phyloP scores from a whole-genome alignment of 1,284 basidiomycete species.

The Xerocomus subilludens region DNA sequence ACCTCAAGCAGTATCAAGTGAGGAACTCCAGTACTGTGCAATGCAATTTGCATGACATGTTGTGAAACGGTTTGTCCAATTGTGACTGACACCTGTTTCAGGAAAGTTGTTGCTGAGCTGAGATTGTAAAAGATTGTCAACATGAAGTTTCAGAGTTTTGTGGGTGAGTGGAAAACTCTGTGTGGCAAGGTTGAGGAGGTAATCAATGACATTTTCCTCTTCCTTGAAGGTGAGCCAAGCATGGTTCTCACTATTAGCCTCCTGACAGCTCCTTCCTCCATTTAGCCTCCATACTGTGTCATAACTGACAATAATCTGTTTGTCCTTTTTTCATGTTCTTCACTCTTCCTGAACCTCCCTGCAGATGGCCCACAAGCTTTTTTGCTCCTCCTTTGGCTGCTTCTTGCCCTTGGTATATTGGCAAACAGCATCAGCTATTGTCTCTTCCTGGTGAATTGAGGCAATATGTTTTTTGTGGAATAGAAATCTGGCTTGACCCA shows the following conservation, averaged over 20 bases:
- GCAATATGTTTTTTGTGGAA: too few species aligned
- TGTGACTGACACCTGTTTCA: neutral
- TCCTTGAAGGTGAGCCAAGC: slow-evolving; percentile 6
- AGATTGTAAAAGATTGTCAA: neutral
- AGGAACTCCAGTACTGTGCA: neutral
- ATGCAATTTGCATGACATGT: neutral
- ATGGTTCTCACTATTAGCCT: slow-evolving; percentile 11
- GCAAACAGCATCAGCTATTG: too few species aligned
- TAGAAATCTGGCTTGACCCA: too few species aligned
- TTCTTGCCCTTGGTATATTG: too few species aligned
- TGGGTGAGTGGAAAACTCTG: slow-evolving; percentile 2
- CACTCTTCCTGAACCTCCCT: too few species aligned
- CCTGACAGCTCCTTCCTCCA: neutral
- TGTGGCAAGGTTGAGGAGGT: neutral
- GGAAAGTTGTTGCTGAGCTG: neutral
- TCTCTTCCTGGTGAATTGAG: too few species aligned
- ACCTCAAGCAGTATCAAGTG: slow-evolving; percentile 2
- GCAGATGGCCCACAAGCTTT: too few species aligned
- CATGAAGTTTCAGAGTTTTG: neutral
- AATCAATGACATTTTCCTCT: neutral
- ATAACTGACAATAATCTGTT: neutral
- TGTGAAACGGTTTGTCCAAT: neutral
- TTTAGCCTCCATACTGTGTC: neutral
- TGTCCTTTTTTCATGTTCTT: too few species aligned
- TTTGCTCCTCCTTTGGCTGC: too few species aligned